Conservation (phyloP, 805 yeast genomes). For the Saccharomycopsis sp. region DNA sequence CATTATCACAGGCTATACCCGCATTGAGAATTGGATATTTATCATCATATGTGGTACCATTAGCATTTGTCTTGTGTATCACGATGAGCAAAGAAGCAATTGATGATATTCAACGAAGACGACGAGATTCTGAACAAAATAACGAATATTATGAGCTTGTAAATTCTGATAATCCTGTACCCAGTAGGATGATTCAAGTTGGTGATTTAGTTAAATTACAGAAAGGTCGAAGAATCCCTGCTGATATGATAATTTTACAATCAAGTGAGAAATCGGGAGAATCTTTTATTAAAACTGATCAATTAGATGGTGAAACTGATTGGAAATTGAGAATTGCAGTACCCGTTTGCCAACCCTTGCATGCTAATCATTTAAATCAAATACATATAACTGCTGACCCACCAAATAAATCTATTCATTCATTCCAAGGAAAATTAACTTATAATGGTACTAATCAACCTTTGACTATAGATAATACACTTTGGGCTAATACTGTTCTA, state of each 20-base stretch:
- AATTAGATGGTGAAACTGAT: conserved; percentile 97
- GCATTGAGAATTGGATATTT: conserved; percentile 87
- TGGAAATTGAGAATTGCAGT: conserved; percentile 90
- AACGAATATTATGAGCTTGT: conserved; percentile 73
- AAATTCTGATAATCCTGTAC: conserved; percentile 32
- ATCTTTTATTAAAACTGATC: conserved; percentile 92
- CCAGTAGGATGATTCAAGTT: conserved; percentile 60
- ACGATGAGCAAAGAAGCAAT: conserved; percentile 95
- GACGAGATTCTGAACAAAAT: conserved; percentile 86
- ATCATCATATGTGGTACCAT: conserved; percentile 87
- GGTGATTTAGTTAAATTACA: conserved; percentile 79
- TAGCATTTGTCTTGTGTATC: conserved; percentile 84
- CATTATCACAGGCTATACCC: conserved; percentile 88
- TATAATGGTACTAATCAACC: conserved; percentile 54
- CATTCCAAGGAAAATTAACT: conserved; percentile 68
- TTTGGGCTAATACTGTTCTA: conserved; percentile 97
- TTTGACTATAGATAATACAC: conserved; percentile 78
- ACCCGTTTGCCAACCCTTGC: conserved; percentile 57
- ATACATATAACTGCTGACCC: conserved; percentile 61
- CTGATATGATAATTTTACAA: conserved; percentile 81
- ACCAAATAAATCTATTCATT: conserved; percentile 80
- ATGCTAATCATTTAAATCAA: conserved; percentile 45
- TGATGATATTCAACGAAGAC: conserved; percentile 86
- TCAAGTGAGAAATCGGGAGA: conserved; percentile 81
- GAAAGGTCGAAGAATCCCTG: conserved; percentile 86